Percentiles rank a stretch among this genome's conserved stretches.
phyloP scores from a whole-genome alignment of 345 rosid genomes.

The Viola odorata region DNA sequence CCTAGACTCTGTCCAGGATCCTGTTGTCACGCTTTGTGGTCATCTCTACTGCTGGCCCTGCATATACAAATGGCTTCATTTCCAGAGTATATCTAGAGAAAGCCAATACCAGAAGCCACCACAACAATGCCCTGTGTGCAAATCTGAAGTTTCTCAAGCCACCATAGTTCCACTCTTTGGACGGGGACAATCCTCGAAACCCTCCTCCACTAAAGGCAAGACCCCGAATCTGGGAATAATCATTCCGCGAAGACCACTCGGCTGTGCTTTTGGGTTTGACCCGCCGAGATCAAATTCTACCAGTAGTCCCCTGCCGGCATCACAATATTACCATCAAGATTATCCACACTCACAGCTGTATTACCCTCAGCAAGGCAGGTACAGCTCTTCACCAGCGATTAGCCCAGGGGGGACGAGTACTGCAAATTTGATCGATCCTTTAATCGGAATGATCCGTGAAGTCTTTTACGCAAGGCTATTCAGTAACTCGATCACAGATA shows the following conservation, averaged over 20 bases:
- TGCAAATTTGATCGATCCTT: slow-evolving; percentile 33
- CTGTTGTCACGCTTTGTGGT: slow-evolving; percentile 86
- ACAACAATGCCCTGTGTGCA: slow-evolving; percentile 87
- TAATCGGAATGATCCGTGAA: slow-evolving; percentile 66
- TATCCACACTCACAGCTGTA: slow-evolving; percentile 23
- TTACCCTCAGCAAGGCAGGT: slow-evolving; percentile 28
- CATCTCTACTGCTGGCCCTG: slow-evolving; percentile 98
- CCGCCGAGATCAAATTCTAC: slow-evolving; percentile 12
- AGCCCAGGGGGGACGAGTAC: slow-evolving; percentile 30
- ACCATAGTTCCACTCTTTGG: slow-evolving; percentile 76
- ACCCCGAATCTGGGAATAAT: slow-evolving; percentile 14
- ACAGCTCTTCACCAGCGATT: slow-evolving; percentile 31
- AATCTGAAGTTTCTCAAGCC: slow-evolving; percentile 60
- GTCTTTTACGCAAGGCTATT: slow-evolving; percentile 55
- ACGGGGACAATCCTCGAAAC: slow-evolving; percentile 43
- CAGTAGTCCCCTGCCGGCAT: background rate
- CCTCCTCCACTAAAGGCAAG: slow-evolving; percentile 3
- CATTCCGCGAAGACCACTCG: slow-evolving; percentile 27
- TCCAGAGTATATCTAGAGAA: slow-evolving; percentile 22
- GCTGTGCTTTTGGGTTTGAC: slow-evolving; percentile 15
- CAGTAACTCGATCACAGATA: slow-evolving; percentile 44
- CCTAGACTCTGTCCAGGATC: slow-evolving; percentile 70
- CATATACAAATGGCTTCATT: slow-evolving; percentile 81
- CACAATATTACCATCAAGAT: background rate
- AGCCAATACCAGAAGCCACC: slow-evolving; percentile 17